Base-by-base conservation (phyloP, 495 filamentous ascomycete species). In the Tuber borchii region DNA sequence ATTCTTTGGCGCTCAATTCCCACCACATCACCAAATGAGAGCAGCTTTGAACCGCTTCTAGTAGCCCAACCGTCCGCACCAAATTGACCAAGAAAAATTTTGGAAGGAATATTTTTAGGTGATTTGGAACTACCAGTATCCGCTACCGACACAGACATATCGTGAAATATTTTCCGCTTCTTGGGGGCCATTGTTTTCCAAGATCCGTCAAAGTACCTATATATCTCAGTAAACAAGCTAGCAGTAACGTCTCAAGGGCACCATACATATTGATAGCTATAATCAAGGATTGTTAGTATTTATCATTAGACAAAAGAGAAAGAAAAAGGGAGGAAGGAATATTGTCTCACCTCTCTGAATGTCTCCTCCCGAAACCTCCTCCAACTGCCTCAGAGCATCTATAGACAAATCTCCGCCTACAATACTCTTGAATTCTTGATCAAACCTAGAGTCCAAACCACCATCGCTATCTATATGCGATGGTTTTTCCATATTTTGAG, bases 11-110 rank as follows among this genome's bases (percentile, higher is more conserved):
- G 91, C 83, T 97, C 95, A 71, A 99, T 97, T 71, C 87, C 90
- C 77, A 97, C 90, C 34, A 83, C 71, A 76, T 97, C 94, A 2
- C 90, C 93, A 81, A 95, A 91, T 72, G 88, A 90, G 56, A 98
- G 76, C 10, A 97, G 83, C 42, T 87, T 88, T 4, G 82, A 85
- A 4, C 95, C 95, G 81, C 93, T 97, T 79, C 89, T 88, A n/a
- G 95, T 98, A 61, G 93, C 89, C 95, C 95, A 99, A 12, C 90
- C 95, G 44, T 90, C 92, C 9, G 93, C 94, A 22, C 96, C 95
- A 85, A 98, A 96, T 0, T 93, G 92, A 42, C 95, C 95, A 70
- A 98, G 87, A 82, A 97, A 99, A 81, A 96, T 87, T 73, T 85
- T 86, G 4, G 87, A 79, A 0, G 92, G 91, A 84, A 90, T 88